These are phyloP conservation scores for Saraca asoca DNA, from an alignment of 331 rosid species.

Conservation along the genomic window DNA sequence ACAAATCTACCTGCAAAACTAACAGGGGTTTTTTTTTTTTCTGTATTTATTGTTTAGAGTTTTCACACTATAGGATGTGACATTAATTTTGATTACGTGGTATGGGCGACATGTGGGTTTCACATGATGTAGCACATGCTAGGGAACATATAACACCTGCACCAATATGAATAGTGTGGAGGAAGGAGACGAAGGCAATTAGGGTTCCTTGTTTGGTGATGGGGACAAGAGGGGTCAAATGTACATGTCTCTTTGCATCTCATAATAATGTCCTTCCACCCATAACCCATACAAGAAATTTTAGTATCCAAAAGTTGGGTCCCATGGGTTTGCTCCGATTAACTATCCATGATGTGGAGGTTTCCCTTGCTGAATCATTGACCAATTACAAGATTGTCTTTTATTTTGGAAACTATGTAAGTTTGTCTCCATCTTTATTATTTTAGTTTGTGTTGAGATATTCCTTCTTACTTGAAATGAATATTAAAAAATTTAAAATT, in stretches of 20 bases:
- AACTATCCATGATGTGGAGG: constrained; percentile 38
- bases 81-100: constrained; percentile 52
- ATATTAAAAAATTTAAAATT: too few species aligned
- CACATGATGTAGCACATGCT: constrained; percentile 76
- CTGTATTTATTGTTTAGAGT: neutral
- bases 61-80: constrained; percentile 30
- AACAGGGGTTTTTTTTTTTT: constrained; percentile 4
- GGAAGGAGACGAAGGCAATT: neutral
- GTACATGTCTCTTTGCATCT: constrained; percentile 61
- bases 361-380: constrained; percentile 52
- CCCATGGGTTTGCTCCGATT: constrained; percentile 48
- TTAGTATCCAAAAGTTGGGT: constrained; percentile 39
- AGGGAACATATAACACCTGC: constrained; percentile 87
- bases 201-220: constrained; percentile 32
- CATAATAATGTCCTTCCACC: constrained; percentile 43
- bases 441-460: too few species aligned
- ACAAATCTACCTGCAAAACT: neutral
- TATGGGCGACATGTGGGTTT: constrained; percentile 82
- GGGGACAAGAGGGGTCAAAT: constrained; percentile 68
- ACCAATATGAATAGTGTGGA: constrained; percentile 31
- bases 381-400: constrained; percentile 60
- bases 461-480: too few species aligned
- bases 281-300: constrained; percentile 46
- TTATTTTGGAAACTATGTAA: constrained; percentile 34
- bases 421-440: neutral